These are phyloP conservation scores for Phytomonas sp. DNA, from an alignment of 208 protist genomes.

Conservation along the genomic window DNA sequence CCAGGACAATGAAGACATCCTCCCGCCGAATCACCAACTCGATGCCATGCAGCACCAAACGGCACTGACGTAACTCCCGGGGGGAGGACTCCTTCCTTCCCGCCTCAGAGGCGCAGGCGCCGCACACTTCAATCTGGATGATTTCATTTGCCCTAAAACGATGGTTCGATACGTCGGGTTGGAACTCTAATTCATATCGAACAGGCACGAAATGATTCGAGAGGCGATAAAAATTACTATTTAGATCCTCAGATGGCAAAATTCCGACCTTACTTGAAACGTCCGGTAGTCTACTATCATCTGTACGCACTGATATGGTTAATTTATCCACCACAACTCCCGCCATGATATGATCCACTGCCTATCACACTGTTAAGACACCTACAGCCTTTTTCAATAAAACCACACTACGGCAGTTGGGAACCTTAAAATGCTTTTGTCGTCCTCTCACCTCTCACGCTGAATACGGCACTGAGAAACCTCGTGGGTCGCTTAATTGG, in stretches of 20 bases:
- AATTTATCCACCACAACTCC: neutral
- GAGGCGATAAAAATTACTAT: neutral
- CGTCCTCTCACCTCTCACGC: too few species aligned
- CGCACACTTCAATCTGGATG: neutral
- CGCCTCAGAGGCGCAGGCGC: neutral
- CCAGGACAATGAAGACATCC: neutral
- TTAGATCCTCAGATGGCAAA: neutral
- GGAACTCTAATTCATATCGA: conserved; percentile 41
- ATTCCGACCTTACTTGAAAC: neutral
- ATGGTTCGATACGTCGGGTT: conserved; percentile 7
- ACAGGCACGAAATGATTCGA: conserved; percentile 17
- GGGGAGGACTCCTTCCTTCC: neutral
- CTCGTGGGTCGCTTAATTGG: neutral
- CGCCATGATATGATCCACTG: neutral
- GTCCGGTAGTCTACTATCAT: neutral
- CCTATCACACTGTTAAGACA: neutral
- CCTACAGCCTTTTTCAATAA: neutral
- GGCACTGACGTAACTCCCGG: neutral
- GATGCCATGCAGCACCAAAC: conserved; percentile 4
- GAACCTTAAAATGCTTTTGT: neutral
- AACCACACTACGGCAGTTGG: neutral
- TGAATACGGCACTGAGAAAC: neutral
- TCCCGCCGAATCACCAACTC: neutral
- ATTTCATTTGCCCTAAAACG: neutral
- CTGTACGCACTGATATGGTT: neutral